Conservation (phyloP, 257 asterid genomes). For the Handroanthus guayacan region DNA sequence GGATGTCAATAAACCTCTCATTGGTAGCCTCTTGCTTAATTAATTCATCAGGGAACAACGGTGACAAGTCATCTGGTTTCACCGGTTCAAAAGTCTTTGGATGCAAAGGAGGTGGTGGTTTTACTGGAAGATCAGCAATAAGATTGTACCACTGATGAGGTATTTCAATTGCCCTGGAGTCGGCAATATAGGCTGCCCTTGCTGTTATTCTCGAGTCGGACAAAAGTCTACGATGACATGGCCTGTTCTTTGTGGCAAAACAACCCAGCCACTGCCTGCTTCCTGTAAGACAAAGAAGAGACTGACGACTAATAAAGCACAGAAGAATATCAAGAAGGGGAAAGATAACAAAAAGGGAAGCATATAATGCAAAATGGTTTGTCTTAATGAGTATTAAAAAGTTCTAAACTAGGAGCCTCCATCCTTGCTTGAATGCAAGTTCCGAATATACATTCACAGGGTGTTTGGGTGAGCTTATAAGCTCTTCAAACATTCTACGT, state of each 20-base stretch:
- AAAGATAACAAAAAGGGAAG: neutral
- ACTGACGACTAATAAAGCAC: neutral
- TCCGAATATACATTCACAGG: neutral
- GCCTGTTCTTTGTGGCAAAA: constrained; percentile 41
- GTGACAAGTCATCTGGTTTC: constrained; percentile 79
- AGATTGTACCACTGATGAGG: constrained; percentile 89
- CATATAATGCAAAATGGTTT: neutral
- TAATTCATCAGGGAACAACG: constrained; percentile 80
- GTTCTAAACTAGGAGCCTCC: neutral
- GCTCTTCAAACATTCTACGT: too few species aligned
- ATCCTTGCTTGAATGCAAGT: neutral
- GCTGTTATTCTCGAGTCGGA: constrained; percentile 41
- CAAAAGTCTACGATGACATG: constrained; percentile 41
- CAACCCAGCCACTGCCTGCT: constrained; percentile 34
- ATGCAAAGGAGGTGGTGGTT: constrained; percentile 84
- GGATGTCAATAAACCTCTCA: constrained; percentile 78
- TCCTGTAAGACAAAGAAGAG: constrained; percentile 37
- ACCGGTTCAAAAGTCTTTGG: constrained; percentile 77
- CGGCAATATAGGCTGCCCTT: constrained; percentile 35
- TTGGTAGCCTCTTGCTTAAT: constrained; percentile 70
- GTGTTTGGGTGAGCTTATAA: too few species aligned
- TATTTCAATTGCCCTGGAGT: constrained; percentile 50
- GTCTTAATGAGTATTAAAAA: neutral
- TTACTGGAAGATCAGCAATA: constrained; percentile 76
- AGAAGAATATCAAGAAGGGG: neutral